Base-by-base conservation (phyloP, 2,329 filamentous ascomycete genomes). In the Rhinocladiella mackenziei region DNA sequence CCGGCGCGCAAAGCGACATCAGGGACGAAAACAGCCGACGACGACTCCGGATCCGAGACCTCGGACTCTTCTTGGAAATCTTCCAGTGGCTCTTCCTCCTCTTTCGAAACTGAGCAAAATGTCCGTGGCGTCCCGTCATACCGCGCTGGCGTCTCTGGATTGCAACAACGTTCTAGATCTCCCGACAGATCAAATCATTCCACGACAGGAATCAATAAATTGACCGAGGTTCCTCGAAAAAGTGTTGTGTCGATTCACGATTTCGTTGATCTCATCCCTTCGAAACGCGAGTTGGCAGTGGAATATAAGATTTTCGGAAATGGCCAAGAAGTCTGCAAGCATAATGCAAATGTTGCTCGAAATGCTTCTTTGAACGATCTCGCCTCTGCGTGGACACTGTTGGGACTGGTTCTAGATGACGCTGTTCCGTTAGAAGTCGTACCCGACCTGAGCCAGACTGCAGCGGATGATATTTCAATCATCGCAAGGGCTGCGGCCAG, bases 231-330 rank as follows among this genome's bases (percentile, higher is more conserved):
- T 40, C 65, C 73, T 2, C 51, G 46, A 3, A 84, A 83, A 55
- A 89, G 89, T 50, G 71, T 85, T 15, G 69, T 97, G 14, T 80
- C 80, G 1, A 80, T 96, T 28, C 76, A 89, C 58, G 40, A 35
- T 25, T 62, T 94, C 18, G 76, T 78, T 7, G 70, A 77, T 35
- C 63, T 88, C 9, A 67, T 95, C n/a, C 89, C 89, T 0, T 84
- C 86, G 2, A 92, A 89, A 62, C 76, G 76, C 47, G 75, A 80
- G 42, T 76, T 96, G 50, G 92, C 89, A 2, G 71, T 80, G 45
- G 78, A 85, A 54, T 98, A 97, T 64, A 77, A 76, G 17, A 84
- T 96, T 10, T 89, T 92, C 61, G 89, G 89, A 3, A 81, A 89
- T 49, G 84, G 85, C 1, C 77, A 81, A n/a, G 77, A 84, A 26